These are phyloP conservation scores for Alternaria triticimaculans DNA, from an alignment of 2,329 filamentous ascomycete species.

Conservation along the genomic window DNA sequence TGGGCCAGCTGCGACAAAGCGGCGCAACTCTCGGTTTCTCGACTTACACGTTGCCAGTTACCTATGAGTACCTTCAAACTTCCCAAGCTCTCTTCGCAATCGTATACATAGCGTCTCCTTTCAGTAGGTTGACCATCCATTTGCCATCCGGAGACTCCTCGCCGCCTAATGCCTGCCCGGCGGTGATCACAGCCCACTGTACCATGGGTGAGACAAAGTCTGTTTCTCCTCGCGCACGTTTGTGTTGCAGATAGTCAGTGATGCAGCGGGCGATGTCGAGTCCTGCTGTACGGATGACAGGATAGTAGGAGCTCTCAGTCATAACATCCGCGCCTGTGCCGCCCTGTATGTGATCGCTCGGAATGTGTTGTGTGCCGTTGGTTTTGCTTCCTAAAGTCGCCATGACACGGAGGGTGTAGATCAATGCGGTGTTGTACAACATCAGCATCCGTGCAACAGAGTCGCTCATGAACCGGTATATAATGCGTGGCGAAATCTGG, in stretches of 20 bases:
- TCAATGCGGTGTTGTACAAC: constrained; percentile 38
- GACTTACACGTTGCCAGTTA: background rate
- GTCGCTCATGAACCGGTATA: constrained; percentile 10
- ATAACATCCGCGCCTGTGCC: background rate
- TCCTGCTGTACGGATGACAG: constrained; percentile 17
- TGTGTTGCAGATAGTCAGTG: constrained; percentile 21
- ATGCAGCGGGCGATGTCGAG: constrained; percentile 31
- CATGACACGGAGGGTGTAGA: constrained; percentile 33
- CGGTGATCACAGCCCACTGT: constrained; percentile 31
- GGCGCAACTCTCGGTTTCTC: background rate
- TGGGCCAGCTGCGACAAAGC: background rate
- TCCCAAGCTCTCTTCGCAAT: background rate
- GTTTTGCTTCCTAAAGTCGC: constrained; percentile 10
- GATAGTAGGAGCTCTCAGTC: background rate
- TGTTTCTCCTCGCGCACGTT: constrained; percentile 4
- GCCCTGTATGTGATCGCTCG: background rate
- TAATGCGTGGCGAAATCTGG: background rate
- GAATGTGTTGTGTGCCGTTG: background rate
- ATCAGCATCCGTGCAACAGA: constrained; percentile 27
- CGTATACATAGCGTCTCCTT: background rate
- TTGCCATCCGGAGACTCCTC: background rate
- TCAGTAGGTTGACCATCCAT: background rate
- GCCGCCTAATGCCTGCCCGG: constrained; percentile 20
- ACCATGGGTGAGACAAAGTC: constrained; percentile 22
- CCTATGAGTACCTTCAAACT: background rate